phyloP scores from a whole-genome alignment of 2,329 filamentous ascomycete genomes.

The Alternaria triticimaculans region DNA sequence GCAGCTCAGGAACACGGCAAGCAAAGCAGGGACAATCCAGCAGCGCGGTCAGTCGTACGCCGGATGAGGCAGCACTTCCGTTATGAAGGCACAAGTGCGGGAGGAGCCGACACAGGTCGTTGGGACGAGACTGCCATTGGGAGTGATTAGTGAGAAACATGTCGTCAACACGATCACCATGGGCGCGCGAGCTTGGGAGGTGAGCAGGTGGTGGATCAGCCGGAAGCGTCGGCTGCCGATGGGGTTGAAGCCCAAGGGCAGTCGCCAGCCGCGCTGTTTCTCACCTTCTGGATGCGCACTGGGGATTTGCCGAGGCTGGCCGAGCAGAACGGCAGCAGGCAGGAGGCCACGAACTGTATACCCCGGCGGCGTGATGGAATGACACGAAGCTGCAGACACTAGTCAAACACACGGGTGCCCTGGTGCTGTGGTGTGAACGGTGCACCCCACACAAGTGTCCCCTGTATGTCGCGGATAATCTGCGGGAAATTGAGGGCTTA shows the following conservation, averaged over 20 bases:
- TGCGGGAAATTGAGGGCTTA: constrained; percentile 24
- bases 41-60: neutral
- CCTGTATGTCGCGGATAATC: constrained; percentile 25
- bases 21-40: neutral
- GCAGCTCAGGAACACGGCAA: constrained; percentile 12
- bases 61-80: constrained; percentile 6
- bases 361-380: neutral
- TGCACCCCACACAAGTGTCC: constrained; percentile 27
- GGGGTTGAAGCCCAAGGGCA: neutral
- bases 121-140: neutral
- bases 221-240: constrained; percentile 3
- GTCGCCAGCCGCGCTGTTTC: constrained; percentile 1
- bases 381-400: constrained; percentile 13
- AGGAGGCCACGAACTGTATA: neutral
- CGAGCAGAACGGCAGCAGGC: neutral
- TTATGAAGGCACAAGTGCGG: neutral
- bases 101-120: constrained; percentile 9
- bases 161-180: neutral
- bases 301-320: constrained; percentile 3
- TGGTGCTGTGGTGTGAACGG: constrained; percentile 6
- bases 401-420: constrained; percentile 10
- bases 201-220: neutral
- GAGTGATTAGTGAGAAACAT: neutral
- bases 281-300: constrained; percentile 4
- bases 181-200: neutral